Base-by-base conservation (phyloP, 768 basidiomycete species). In the Termitomyces sp. region DNA sequence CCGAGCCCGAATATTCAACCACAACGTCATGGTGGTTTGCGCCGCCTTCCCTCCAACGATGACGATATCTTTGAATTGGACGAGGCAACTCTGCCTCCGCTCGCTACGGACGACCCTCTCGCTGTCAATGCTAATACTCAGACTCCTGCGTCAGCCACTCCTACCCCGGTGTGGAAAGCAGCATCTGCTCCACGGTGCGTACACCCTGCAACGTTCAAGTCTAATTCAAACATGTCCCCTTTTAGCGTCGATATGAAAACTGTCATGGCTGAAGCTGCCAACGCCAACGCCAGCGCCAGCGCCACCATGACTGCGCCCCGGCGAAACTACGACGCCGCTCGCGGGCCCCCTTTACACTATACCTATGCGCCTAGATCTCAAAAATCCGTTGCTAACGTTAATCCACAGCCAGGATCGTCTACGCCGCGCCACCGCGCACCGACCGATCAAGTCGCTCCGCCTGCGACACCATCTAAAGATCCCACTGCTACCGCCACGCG, bases 21-120 rank as follows among this genome's bases (percentile, higher is more conserved):
- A 22, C 54, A 49, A 35, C 58, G 41, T n/a, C n/a, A n/a, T n/a
- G n/a, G n/a, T 43, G 52, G 40, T 18, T 56, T 73, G 9, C 70
- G 66, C 46, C 68, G 64, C 32, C 70, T 59, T 5, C 66, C 65
- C 27, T 76, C 80, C 3, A 84, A 64, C 9, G 80, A 92, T 53
- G 93, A 92, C 53, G 93, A 91, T 48, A 76, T 94, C 29, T 94
- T 96, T 63, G 65, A 74, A 7, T 94, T 95, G 91, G 94, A 95
- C 63, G 89, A 90, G 47, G 69, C 77, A 3, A 22, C 32, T 35
- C 64, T 70, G 1, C 69, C 68, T 7, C 45, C 68, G 3, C 57
- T 71, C 16, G 42, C 54, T 9, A 57, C 59, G 3, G 56, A 59
- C 22, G 62, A 62, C 29, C 58, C 62, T 1, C 52, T 38, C 59